These are phyloP conservation scores for Mortierella sp. DNA, from an alignment of 371 early-diverging fungal species.

Conservation along the genomic window DNA sequence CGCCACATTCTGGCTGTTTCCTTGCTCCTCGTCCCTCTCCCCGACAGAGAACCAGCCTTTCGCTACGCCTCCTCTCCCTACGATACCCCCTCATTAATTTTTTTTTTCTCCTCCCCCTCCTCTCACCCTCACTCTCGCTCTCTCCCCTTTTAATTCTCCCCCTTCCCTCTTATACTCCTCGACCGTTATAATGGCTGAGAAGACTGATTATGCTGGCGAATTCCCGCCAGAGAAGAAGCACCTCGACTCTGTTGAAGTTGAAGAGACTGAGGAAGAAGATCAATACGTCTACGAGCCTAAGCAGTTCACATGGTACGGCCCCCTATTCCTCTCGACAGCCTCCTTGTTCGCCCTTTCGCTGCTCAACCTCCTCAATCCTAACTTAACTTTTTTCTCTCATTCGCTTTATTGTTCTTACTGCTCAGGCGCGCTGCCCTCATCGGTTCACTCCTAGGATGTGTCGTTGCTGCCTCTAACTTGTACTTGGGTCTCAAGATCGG, in stretches of 20 bases:
- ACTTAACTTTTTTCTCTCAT: neutral
- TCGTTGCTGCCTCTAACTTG: conserved; percentile 62
- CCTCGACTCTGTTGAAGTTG: neutral
- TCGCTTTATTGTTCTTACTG: neutral
- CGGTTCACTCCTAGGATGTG: conserved; percentile 58
- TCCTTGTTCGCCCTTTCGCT: neutral
- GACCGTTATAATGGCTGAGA: conserved; percentile 1
- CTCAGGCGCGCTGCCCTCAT: conserved; percentile 56
- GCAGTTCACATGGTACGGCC: conserved; percentile 39
- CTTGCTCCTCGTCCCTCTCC: conserved; percentile 4
- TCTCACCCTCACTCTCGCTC: neutral
- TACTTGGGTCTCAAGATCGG: conserved; percentile 63
- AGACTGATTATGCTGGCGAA: conserved; percentile 2
- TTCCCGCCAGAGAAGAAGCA: conserved; percentile 4
- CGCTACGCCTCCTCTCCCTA: neutral
- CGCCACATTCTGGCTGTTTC: neutral
- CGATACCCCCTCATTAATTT: neutral
- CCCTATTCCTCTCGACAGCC: too few relatives aligned
- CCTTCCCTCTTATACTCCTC: neutral
- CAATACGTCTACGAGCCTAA: conserved; percentile 15
- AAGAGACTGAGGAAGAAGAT: neutral
- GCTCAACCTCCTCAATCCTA: neutral
- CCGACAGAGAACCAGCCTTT: conserved; percentile 4
- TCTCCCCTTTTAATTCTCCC: neutral
- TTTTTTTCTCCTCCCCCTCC: neutral